Conservation (phyloP, 1,284 basidiomycete genomes). For the Pyrrhoderma noxium region DNA sequence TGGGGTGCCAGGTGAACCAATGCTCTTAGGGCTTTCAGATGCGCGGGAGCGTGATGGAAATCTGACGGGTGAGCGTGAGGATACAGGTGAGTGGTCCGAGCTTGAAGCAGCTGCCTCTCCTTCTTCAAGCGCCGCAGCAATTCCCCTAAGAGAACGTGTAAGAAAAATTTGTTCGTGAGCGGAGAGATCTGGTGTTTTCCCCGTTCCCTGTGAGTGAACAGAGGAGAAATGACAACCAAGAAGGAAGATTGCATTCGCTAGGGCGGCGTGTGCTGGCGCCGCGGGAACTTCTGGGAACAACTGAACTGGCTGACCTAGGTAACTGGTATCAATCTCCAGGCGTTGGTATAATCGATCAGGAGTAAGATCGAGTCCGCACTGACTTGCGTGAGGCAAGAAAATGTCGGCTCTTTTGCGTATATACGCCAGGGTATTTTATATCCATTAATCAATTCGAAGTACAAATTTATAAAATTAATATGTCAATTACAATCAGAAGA, state of each 20-base stretch:
- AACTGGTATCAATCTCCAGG: slow-evolving; percentile 36
- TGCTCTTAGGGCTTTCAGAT: not conserved
- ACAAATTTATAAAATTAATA: not conserved
- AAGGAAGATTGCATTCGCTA: slow-evolving; percentile 54
- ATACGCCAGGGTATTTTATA: not conserved
- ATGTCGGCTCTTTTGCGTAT: slow-evolving; percentile 38
- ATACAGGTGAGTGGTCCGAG: not conserved
- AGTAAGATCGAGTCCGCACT: slow-evolving; percentile 47
- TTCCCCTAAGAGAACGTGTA: slow-evolving; percentile 37
- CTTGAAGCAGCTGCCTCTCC: slow-evolving; percentile 11
- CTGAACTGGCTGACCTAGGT: not conserved
- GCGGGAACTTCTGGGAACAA: not conserved
- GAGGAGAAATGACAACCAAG: slow-evolving; percentile 49
- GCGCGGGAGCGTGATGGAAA: not conserved
- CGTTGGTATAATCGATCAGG: slow-evolving; percentile 13
- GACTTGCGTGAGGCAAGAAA: slow-evolving; percentile 50
- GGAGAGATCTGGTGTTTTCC: slow-evolving; percentile 23
- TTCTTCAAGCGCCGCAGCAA: slow-evolving; percentile 18
- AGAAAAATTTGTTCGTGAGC: slow-evolving; percentile 43
- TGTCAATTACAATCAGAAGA: not conserved
- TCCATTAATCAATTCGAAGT: not conserved
- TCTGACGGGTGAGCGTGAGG: too few relatives aligned
- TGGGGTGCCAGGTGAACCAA: not conserved
- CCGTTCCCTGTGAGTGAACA: slow-evolving; percentile 3
- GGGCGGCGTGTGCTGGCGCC: slow-evolving; percentile 40